Evolutionary conservation across 768 basidiomycete species (phyloP).

Genomic region (Pleurotus platypus): DNA sequence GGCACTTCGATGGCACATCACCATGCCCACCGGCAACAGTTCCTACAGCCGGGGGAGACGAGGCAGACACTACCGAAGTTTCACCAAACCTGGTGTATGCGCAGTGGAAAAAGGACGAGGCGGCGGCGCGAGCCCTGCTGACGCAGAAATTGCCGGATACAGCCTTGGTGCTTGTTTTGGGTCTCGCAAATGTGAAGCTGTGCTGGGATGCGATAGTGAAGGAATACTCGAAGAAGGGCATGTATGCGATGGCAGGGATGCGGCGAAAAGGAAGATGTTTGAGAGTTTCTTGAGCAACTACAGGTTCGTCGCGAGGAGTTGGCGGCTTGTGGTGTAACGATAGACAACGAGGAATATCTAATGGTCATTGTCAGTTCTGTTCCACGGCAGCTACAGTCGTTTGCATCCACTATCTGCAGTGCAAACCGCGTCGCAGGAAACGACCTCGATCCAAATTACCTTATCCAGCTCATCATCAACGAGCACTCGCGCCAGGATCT

Average conservation of each 20-base stretch:
- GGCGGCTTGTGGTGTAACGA: background rate
- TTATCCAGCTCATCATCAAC: background rate
- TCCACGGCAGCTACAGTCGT: background rate
- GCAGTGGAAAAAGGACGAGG: background rate
- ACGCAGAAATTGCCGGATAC: background rate
- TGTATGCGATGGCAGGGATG: background rate
- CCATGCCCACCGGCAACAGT: too few relatives aligned
- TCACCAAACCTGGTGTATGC: background rate
- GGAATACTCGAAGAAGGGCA: background rate
- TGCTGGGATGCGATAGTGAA: background rate
- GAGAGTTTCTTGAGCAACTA: slow-evolving; percentile 8
- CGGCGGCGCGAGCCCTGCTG: background rate
- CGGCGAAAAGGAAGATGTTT: slow-evolving; percentile 5
- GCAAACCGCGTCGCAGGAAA: too few relatives aligned
- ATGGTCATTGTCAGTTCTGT: slow-evolving; percentile 6
- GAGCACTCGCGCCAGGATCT: background rate
- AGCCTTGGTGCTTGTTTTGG: background rate
- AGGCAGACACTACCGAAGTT: too few relatives aligned
- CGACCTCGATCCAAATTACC: too few relatives aligned
- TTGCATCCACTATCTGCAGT: background rate
- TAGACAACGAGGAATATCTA: slow-evolving; percentile 9
- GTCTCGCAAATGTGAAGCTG: background rate
- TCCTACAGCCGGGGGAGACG: too few relatives aligned
- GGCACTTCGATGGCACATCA: slow-evolving; percentile 9
- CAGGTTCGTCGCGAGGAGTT: background rate